A percentile compares a stretch with the other conserved stretches of the same genome.
Evolutionary conservation across 1,284 basidiomycete genomes (phyloP).

Genomic region (Clitocybe nebularis): DNA sequence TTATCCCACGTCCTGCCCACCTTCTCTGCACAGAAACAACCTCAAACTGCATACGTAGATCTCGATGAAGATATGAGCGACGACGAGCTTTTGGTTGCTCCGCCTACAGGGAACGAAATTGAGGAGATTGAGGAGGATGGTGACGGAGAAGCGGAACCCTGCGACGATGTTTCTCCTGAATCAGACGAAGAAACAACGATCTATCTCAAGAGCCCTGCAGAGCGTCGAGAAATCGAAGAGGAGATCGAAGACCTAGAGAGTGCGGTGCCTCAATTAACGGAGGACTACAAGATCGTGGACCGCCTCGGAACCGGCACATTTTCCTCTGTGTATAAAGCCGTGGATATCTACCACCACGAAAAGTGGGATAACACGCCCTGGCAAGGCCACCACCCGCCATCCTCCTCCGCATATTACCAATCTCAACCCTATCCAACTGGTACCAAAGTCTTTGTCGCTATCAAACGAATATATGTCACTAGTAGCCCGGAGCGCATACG

Average conservation of each 20-base stretch:
- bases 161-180: slow-evolving; percentile 31
- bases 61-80: slow-evolving; percentile 52
- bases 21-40: slow-evolving; percentile 19
- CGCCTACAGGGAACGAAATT: slow-evolving; percentile 30
- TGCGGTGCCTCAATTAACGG: slow-evolving; percentile 57
- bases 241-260: slow-evolving; percentile 69
- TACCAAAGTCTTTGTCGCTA: slow-evolving; percentile 77
- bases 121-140: slow-evolving; percentile 31
- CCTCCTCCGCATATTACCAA: slow-evolving; percentile 61
- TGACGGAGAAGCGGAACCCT: slow-evolving; percentile 16
- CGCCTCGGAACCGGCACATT: slow-evolving; percentile 96
- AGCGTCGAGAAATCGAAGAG: slow-evolving; percentile 68
- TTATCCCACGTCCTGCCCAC: slow-evolving; percentile 38
- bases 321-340: slow-evolving; percentile 96
- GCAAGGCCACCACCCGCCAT: slow-evolving; percentile 61
- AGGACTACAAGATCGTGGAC: slow-evolving; percentile 85
- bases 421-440: slow-evolving; percentile 36
- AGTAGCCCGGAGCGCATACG: slow-evolving; percentile 89
- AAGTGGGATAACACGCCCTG: slow-evolving; percentile 84
- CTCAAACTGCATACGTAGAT: slow-evolving; percentile 32
- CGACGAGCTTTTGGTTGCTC: slow-evolving; percentile 31
- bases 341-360: slow-evolving; percentile 74
- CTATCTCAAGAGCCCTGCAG: slow-evolving; percentile 56
- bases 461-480: slow-evolving; percentile 97
- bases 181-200: slow-evolving; percentile 58